Evolutionary conservation across 306 rosid genomes (phyloP), one percentile per base, ranked within the genome.

Genomic region (Ammopiptanthus mongolicus): DNA sequence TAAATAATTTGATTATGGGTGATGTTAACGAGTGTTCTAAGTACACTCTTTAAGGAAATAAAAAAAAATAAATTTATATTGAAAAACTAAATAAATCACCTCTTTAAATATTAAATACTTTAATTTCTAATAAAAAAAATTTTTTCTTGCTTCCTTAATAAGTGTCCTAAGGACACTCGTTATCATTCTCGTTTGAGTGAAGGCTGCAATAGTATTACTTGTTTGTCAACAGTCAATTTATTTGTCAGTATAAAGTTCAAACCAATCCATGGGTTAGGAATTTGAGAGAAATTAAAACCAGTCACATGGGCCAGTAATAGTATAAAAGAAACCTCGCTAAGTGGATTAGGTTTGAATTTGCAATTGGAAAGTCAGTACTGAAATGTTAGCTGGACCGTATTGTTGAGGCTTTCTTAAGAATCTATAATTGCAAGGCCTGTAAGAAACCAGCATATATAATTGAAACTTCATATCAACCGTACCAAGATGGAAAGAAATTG

Each of bases 291-390:
- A 37, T 7, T 37, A 31, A 51, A 50, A 18, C 62, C 8, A 25
- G 66, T 58, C 69, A 36, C 66, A 28, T n/a, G 63, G 71, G 61
- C 19, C 33, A 61, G 51, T 61, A 10, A 18, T 5, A 28, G 60
- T 28, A 28, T 18, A 17, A 44, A 59, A 60, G 47, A 51, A 74
- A 62, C 28, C 70, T 50, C 50, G 44, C 9, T 55, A 23, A 15
- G 36, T 76, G 74, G 9, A 65, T 65, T 65, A 55, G 80, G 59
- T 66, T 36, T 65, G 80, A 76, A 66, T 17, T 51, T 23, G 13
- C 41, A 41, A 15, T 39, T 48, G 37, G 13, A 58, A 3, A 67
- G 36, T 47, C n/a, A n/a, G n/a, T 61, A 21, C 12, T 21, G 14
- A 47, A 73, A 31, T 23, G 31, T 6, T 73, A 42, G 29, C 56